Evolutionary conservation across 495 filamentous ascomycete genomes (phyloP).

Genomic region (Penicillium manginii): DNA sequence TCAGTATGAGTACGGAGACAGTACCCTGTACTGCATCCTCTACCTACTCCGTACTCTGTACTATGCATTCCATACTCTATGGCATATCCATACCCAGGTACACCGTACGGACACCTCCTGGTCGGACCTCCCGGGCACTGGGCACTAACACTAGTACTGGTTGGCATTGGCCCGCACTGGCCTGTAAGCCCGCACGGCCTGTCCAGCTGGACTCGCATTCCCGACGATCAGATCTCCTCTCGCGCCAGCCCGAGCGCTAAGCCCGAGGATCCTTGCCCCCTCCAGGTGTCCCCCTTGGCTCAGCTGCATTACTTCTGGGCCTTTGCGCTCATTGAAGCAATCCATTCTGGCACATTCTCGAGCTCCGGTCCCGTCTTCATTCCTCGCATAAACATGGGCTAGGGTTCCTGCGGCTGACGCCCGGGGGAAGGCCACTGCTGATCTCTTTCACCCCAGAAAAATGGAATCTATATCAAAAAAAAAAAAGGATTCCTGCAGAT

Average conservation of each 20-base stretch:
- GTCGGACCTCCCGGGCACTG: too few species aligned
- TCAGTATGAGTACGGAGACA: too few species aligned
- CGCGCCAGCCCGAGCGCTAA: constrained; percentile 27
- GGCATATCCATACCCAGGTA: too few species aligned
- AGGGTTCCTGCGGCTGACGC: constrained; percentile 14
- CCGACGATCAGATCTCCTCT: constrained; percentile 30
- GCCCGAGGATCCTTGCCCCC: constrained; percentile 30
- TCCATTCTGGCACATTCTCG: constrained; percentile 27
- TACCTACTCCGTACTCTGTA: too few species aligned
- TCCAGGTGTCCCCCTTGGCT: constrained; percentile 9
- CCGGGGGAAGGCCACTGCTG: not conserved
- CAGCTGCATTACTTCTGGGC: not conserved
- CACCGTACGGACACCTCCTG: too few species aligned
- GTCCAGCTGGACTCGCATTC: not conserved
- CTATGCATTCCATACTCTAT: too few species aligned
- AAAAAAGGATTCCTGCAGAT: not conserved
- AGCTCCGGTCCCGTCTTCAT: constrained; percentile 11
- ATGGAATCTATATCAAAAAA: not conserved
- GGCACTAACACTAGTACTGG: too few species aligned
- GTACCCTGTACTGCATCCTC: not conserved
- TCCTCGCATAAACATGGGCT: constrained; percentile 15
- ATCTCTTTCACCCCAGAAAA: not conserved
- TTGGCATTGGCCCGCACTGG: too few species aligned
- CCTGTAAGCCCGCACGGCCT: not conserved
- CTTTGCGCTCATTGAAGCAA: constrained; percentile 8